Evolutionary conservation across 2,329 filamentous ascomycete species (phyloP), one percentile per base, ranked within the genome.

Genomic region (Hypoxylon sp.): DNA sequence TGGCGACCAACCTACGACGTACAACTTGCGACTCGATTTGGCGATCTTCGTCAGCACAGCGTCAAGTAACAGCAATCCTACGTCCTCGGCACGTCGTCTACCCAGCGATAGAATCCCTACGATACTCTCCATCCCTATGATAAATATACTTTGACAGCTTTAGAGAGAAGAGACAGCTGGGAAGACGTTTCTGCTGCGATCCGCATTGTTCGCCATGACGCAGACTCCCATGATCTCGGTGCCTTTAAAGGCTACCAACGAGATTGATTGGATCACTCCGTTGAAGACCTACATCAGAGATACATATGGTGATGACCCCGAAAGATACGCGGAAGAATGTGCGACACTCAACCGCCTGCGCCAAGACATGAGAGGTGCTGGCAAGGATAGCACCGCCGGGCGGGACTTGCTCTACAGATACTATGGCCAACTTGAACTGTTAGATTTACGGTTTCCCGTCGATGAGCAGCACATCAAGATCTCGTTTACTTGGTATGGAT

Each of bases 391-490:
- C 81, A 96, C 93, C 21, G 93, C 94, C 5, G 96, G 96, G 51
- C 86, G 96, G 76, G 96, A 99, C 80, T 86, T 99, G 77, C 84
- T 99, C 55, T 99, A 99, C 80, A 89, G 96, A 78, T 99, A 99
- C 82, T 99, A 99, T 79, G 96, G 95, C 43, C 96, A 99, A 82
- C 87, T 99, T 65, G 96, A 99, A 82, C 85, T 99, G 57, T 84
- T 99, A 69, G 96, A 99, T 80, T 83, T 99, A 75, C 88, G 96
- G 67, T 99, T 99, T 77, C 97, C 97, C 0, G 94, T 99, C 49
- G 96, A 99, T 75, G 96, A 99, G 83, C 96, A 97, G 77, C 95
- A 99, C 78, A 98, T 99, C 83, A 98, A 98, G 83, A 97, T 99
- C 76, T 93, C 93, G 6, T 99, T 99, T 79, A 98, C 95, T 71